Conservation (phyloP, 2,329 filamentous ascomycete genomes). For the Plenodomus tracheiphilus region DNA sequence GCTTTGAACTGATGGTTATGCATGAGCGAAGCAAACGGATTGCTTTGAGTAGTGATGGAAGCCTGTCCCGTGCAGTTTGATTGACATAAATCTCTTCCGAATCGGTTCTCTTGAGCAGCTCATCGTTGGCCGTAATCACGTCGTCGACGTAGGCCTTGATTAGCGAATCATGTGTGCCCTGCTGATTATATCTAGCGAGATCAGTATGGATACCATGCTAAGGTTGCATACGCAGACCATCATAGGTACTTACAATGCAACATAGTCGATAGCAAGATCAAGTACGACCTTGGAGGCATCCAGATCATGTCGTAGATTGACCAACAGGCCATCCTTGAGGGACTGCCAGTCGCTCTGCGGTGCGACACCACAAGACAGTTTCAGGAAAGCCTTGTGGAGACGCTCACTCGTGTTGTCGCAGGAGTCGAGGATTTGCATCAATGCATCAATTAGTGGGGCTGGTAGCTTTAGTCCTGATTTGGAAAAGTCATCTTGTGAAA, state of each 20-base stretch:
- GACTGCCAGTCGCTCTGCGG: conserved; percentile 27
- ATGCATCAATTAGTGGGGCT: conserved; percentile 26
- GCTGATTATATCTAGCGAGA: conserved; percentile 19
- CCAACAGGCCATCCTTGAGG: conserved; percentile 20
- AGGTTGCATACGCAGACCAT: background rate
- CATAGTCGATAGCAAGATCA: conserved; percentile 35
- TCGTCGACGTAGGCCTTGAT: conserved; percentile 19
- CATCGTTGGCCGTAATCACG: conserved; percentile 21
- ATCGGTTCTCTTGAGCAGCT: conserved; percentile 28
- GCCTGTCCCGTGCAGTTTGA: conserved; percentile 26
- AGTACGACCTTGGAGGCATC: conserved; percentile 31
- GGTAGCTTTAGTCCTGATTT: conserved; percentile 20
- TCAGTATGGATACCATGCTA: conserved; percentile 6
- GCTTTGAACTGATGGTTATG: conserved; percentile 23
- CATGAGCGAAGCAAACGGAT: conserved; percentile 28
- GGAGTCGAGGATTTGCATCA: conserved; percentile 34
- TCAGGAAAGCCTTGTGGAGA: conserved; percentile 34
- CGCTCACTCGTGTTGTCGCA: conserved; percentile 31
- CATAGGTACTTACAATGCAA: conserved; percentile 25
- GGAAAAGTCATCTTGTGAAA: conserved; percentile 39
- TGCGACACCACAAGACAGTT: conserved; percentile 27
- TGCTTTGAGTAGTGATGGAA: conserved; percentile 27
- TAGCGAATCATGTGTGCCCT: conserved; percentile 24
- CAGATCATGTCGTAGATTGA: conserved; percentile 26
- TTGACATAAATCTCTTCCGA: conserved; percentile 30